Evolutionary conservation across 1,139 yeast genomes (phyloP).

Genomic region (Tardiomyces blankii): DNA sequence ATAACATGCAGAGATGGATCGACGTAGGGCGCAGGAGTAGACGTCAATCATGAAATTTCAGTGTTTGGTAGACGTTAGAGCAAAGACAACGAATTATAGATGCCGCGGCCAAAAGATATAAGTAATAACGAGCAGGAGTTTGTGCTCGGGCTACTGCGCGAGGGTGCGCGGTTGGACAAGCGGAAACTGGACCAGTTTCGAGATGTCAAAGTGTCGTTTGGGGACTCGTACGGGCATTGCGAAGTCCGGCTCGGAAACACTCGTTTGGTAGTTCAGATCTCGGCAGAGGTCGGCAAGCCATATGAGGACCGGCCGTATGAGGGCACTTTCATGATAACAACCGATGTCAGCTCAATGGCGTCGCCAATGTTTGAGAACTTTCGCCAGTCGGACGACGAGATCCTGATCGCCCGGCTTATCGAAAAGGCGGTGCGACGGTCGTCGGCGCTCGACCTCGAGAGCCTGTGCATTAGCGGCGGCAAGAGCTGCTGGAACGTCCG

Average conservation of each 20-base stretch:
- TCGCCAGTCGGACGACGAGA: slow-evolving; percentile 65
- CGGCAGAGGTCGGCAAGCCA: slow-evolving; percentile 73
- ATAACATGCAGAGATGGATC: no score
- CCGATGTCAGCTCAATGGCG: slow-evolving; percentile 87
- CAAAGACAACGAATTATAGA: no score
- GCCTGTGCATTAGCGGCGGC: slow-evolving; percentile 85
- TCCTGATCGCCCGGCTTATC: slow-evolving; percentile 64
- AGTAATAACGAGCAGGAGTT: slow-evolving; percentile 47
- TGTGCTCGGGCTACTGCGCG: slow-evolving; percentile 45
- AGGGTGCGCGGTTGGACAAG: slow-evolving; percentile 58
- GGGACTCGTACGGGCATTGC: slow-evolving; percentile 70
- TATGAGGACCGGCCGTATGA: slow-evolving; percentile 90
- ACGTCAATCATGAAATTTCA: no score
- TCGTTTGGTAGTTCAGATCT: slow-evolving; percentile 58
- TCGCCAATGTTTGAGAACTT: slow-evolving; percentile 71
- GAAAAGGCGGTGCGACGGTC: slow-evolving; percentile 89
- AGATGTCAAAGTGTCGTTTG: slow-evolving; percentile 49
- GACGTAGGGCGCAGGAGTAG: no score
- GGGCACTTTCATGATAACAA: slow-evolving; percentile 72
- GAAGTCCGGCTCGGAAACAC: slow-evolving; percentile 70
- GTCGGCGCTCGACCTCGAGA: slow-evolving; percentile 81
- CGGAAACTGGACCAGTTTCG: slow-evolving; percentile 56
- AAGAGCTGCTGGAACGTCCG: slow-evolving; percentile 81
- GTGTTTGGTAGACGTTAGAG: no score
- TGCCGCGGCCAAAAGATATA: slow-evolving; percentile 30